Base-by-base conservation (phyloP, 805 yeast genomes). In the Yamadazyma paraphyllophila region DNA sequence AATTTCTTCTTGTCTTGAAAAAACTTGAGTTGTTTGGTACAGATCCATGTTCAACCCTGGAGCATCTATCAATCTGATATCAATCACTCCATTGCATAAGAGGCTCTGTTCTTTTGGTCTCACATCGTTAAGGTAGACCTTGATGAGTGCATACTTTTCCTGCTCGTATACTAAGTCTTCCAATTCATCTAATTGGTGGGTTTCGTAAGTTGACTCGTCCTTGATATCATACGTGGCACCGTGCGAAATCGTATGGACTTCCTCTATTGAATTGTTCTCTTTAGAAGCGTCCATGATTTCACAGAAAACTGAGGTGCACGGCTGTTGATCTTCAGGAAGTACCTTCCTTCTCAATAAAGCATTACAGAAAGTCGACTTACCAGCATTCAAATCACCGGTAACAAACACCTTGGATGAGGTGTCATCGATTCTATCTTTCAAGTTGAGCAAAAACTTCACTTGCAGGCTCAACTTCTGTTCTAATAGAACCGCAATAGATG, bases 331-430 rank as follows among this genome's bases (percentile, higher is more conserved):
- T 58, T 87, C 96, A 0, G 99, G 99, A 39, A 94, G 67, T 2
- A 94, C 66, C 41, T 81, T 78, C 42, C 94, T 76, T 53, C 91
- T 74, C 48, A 94, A 67, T 34, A 94, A 69, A 1, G 97, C 92
- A 60, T 94, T 94, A 65, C 99, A 94, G 57, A 94, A 89, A 1
- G 96, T 87, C 1, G 97, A 89, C 60, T 94, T 94, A 2, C 99
- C 99, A 0, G 99, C 86, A 61, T 94, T 94, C 53, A 94, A 76
- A 63, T 94, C 99, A 42, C 99, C 99, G 2, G 99, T 95, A 32
- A 94, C 91, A 50, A 94, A 82, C 1, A 94, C 97, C 57, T 92
- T 92, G 2, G 98, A 91, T 0, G 92, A 78, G 0, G 94, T 88
- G 57, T 95, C 97, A 52, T 85, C 94, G 12, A 94, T 83, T 54